A percentile compares a stretch with the other conserved stretches of the same genome.
These are phyloP conservation scores for Castanopsis chinensis DNA, from an alignment of 306 rosid species.

Conservation along the genomic window DNA sequence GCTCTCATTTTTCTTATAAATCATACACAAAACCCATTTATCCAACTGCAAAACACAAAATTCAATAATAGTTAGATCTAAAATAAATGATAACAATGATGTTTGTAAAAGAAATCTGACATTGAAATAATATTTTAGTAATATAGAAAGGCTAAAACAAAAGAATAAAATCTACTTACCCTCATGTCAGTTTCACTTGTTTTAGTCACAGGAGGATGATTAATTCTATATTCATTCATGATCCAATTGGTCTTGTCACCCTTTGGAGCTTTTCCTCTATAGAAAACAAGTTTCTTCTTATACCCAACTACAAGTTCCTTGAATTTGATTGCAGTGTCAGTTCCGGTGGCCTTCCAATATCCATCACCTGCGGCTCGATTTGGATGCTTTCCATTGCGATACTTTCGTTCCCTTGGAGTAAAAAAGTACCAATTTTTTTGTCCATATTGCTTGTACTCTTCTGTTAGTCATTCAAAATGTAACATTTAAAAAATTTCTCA, in stretches of 20 bases:
- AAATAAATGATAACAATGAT: too few species aligned
- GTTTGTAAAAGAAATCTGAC: too few species aligned
- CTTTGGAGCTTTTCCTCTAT: slow-evolving; percentile 24
- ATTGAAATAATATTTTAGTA: too few species aligned
- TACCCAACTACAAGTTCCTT: not conserved
- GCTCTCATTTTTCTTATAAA: too few species aligned
- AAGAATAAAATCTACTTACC: not conserved
- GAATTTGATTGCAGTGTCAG: not conserved
- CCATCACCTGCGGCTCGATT: slow-evolving; percentile 17
- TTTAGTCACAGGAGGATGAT: not conserved
- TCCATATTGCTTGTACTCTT: not conserved
- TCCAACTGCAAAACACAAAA: too few species aligned
- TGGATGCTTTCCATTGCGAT: slow-evolving; percentile 7
- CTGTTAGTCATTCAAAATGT: too few species aligned
- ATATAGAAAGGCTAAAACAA: not conserved
- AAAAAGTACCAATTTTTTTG: slow-evolving; percentile 20
- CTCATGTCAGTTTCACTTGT: slow-evolving; percentile 13
- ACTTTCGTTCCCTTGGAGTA: slow-evolving; percentile 19
- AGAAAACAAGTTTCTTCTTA: slow-evolving; percentile 18
- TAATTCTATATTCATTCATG: slow-evolving; percentile 22
- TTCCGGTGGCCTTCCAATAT: slow-evolving; percentile 24
- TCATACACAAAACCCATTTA: too few species aligned
- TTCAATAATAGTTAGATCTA: too few species aligned
- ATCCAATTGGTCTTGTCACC: slow-evolving; percentile 26
- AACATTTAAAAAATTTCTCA: too few species aligned